These are phyloP conservation scores for Salix suchowensis DNA, from an alignment of 345 rosid genomes.

Conservation along the genomic window DNA sequence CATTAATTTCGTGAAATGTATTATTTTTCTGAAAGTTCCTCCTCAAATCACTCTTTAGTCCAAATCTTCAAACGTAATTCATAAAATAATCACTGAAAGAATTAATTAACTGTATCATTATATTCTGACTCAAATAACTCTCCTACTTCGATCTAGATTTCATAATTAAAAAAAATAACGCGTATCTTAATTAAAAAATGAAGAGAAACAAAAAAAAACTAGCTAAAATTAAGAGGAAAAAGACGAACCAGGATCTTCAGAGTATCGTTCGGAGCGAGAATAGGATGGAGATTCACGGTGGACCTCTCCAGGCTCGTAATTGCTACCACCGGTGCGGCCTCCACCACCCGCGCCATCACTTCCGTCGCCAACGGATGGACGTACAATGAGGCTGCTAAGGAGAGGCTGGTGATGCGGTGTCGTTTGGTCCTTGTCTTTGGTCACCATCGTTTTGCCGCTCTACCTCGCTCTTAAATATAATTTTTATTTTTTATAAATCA, in stretches of 20 bases:
- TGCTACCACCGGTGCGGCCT: slow-evolving; percentile 38
- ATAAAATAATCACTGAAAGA: not conserved
- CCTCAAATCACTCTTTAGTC: not conserved
- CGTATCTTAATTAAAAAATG: not conserved
- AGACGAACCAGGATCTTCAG: slow-evolving; percentile 60
- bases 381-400: slow-evolving; percentile 78
- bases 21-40: not conserved
- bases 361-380: slow-evolving; percentile 55
- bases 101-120: not conserved
- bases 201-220: not conserved
- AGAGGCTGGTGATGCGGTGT: slow-evolving; percentile 64
- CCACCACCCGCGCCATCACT: slow-evolving; percentile 32
- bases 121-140: not conserved
- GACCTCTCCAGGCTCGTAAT: slow-evolving; percentile 64
- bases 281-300: slow-evolving; percentile 53
- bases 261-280: slow-evolving; percentile 56
- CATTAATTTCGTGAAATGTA: not conserved
- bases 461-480: too few relatives aligned
- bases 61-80: not conserved
- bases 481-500: too few relatives aligned
- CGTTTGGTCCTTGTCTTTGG: slow-evolving; percentile 58
- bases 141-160: not conserved
- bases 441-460: slow-evolving; percentile 48
- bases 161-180: not conserved
- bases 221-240: not conserved